phyloP scores from a whole-genome alignment of 257 asterid genomes.

The Salvia rosmarinus region DNA sequence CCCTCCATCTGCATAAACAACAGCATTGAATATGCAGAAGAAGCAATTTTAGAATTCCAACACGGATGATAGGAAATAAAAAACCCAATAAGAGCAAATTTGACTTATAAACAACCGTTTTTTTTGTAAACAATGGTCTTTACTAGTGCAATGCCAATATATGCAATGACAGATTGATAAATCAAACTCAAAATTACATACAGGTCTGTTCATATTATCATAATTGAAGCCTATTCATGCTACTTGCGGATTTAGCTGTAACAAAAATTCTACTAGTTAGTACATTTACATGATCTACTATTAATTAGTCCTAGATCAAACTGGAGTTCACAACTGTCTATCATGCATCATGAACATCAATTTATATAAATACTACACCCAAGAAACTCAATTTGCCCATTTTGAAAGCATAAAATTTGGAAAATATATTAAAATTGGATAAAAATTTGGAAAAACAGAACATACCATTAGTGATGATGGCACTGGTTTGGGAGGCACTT shows the following conservation, averaged over 20 bases:
- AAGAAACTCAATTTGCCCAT: background rate
- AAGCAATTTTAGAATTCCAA: constrained; percentile 9
- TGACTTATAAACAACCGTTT: background rate
- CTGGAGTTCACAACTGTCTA: background rate
- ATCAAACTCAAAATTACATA: constrained; percentile 22
- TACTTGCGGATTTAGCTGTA: background rate
- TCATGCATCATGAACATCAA: background rate
- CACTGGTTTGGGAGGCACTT: constrained; percentile 96
- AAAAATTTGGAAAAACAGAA: background rate
- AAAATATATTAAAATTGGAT: background rate
- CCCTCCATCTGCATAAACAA: constrained; percentile 79
- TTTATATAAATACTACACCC: background rate
- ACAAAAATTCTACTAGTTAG: background rate
- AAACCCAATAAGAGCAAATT: constrained; percentile 22
- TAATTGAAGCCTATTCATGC: background rate
- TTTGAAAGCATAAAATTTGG: background rate
- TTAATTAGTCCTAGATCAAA: background rate
- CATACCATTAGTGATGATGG: constrained; percentile 89
- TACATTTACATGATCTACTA: background rate
- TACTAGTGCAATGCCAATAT: background rate
- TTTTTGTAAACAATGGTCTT: background rate
- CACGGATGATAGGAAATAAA: constrained; percentile 9
- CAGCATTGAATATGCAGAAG: constrained; percentile 12
- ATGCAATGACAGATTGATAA: constrained; percentile 6
- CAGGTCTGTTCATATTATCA: background rate